Percentiles rank a stretch among this genome's conserved stretches.
These are phyloP conservation scores for Hemisphaericaspora lyxosophila DNA, from an alignment of 1,139 yeast species.

Conservation along the genomic window DNA sequence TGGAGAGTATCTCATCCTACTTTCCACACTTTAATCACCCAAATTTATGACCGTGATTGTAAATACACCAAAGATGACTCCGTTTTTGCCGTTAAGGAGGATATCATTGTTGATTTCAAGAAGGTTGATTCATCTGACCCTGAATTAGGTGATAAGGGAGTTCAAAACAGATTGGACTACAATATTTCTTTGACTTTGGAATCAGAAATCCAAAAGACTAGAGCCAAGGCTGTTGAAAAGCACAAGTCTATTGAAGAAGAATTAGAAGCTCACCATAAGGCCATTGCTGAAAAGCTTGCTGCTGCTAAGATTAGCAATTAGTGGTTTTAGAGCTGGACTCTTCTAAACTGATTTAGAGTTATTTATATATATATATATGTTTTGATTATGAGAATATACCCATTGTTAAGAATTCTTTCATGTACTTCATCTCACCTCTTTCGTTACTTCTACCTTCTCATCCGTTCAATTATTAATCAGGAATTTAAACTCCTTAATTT, in stretches of 20 bases:
- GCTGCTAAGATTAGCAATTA: constrained; percentile 1
- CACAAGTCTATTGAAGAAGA: constrained; percentile 6
- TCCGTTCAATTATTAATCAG: no score
- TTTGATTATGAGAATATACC: background rate
- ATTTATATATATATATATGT: no score
- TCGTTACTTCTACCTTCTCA: no score
- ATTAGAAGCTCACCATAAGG: constrained; percentile 10
- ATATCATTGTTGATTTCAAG: constrained; percentile 25
- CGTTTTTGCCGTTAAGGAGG: constrained; percentile 33
- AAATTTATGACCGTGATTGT: constrained; percentile 24
- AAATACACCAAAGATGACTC: constrained; percentile 25
- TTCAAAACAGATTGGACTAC: constrained; percentile 18
- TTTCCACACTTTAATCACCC: constrained; percentile 28
- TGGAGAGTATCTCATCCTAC: constrained; percentile 26
- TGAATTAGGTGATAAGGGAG: constrained; percentile 12
- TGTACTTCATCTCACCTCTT: no score
- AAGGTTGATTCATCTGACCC: constrained; percentile 8
- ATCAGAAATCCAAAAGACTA: constrained; percentile 14
- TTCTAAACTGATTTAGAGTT: background rate
- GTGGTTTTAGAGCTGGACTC: constrained; percentile 2
- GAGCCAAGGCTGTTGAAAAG: constrained; percentile 10
- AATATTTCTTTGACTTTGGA: constrained; percentile 19
- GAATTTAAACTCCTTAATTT: no score
- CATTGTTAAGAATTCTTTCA: no score
- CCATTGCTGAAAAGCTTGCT: constrained; percentile 8